phyloP scores from a whole-genome alignment of 1,284 basidiomycete genomes.

The Vanrija sp. region DNA sequence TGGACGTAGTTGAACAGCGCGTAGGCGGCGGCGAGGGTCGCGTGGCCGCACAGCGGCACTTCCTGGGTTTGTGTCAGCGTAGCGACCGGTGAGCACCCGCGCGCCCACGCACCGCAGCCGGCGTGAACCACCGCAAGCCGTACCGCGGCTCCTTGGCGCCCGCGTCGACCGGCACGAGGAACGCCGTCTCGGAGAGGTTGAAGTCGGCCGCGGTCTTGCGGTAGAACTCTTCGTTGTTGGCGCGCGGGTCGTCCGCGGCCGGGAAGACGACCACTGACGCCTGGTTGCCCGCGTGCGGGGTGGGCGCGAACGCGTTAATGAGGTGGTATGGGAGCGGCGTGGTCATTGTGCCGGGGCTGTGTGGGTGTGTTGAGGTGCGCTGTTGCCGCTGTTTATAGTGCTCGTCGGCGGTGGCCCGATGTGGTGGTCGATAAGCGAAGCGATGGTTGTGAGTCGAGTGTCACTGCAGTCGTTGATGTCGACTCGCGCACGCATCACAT shows the following conservation, averaged over 20 bases:
- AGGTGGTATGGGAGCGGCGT: conserved; percentile 24
- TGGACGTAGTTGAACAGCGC: conserved; percentile 27
- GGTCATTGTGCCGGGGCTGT: background rate
- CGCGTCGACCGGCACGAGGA: conserved; percentile 16
- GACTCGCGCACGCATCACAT: too few species aligned
- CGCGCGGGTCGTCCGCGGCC: conserved; percentile 18
- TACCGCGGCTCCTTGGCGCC: conserved; percentile 19
- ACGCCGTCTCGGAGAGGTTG: conserved; percentile 41
- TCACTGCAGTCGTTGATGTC: too few species aligned
- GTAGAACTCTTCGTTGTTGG: conserved; percentile 27
- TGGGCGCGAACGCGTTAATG: conserved; percentile 36
- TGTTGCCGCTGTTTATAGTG: too few species aligned
- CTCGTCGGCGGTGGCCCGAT: too few species aligned
- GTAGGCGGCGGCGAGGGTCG: conserved; percentile 35
- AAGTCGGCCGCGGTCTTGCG: conserved; percentile 32
- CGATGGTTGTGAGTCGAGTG: too few species aligned
- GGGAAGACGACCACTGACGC: conserved; percentile 37
- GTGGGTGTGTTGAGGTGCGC: too few species aligned
- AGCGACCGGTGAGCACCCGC: too few species aligned
- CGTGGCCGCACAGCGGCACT: conserved; percentile 40
- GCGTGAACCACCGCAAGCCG: conserved; percentile 41
- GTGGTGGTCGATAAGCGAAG: too few species aligned
- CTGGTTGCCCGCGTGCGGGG: conserved; percentile 38
- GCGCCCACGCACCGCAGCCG: conserved; percentile 26
- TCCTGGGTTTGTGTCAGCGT: conserved; percentile 21